These are phyloP conservation scores for Exophiala sideris DNA, from an alignment of 2,329 filamentous ascomycete genomes.

Conservation along the genomic window DNA sequence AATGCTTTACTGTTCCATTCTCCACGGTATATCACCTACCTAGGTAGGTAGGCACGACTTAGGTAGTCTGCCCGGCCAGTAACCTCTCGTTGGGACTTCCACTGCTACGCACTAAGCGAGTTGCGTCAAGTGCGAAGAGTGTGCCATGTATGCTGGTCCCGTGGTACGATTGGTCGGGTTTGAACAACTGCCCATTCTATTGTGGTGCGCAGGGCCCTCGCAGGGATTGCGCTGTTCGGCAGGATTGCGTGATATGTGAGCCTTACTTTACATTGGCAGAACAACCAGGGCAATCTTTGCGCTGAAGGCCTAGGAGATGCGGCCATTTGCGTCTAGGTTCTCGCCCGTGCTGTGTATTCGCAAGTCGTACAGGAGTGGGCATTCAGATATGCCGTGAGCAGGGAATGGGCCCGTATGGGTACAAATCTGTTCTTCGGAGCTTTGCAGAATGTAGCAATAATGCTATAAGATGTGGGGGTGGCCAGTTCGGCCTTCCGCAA, in stretches of 20 bases:
- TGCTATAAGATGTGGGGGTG: neutral
- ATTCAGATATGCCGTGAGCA: neutral
- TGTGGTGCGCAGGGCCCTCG: too few relatives aligned
- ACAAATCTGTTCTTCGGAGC: neutral
- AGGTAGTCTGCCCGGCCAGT: too few relatives aligned
- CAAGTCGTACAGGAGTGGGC: neutral
- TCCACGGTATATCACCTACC: too few relatives aligned
- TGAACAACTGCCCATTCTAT: too few relatives aligned
- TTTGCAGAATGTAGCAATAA: slow-evolving; percentile 3
- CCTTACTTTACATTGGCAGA: neutral
- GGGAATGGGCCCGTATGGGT: neutral
- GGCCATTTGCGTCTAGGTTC: neutral
- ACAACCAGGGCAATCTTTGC: slow-evolving; percentile 1
- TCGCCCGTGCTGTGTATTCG: neutral
- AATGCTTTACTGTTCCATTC: too few relatives aligned
- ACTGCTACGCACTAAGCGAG: too few relatives aligned
- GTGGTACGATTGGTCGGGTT: too few relatives aligned
- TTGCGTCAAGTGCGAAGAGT: too few relatives aligned
- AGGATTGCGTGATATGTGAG: slow-evolving; percentile 2
- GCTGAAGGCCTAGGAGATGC: neutral
- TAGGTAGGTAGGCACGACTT: too few relatives aligned
- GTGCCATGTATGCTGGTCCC: too few relatives aligned
- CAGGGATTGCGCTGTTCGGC: neutral
- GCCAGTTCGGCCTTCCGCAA: neutral
- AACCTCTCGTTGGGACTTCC: too few relatives aligned